Evolutionary conservation across 306 rosid species (phyloP).

Genomic region (Leucaena leucocephala): DNA sequence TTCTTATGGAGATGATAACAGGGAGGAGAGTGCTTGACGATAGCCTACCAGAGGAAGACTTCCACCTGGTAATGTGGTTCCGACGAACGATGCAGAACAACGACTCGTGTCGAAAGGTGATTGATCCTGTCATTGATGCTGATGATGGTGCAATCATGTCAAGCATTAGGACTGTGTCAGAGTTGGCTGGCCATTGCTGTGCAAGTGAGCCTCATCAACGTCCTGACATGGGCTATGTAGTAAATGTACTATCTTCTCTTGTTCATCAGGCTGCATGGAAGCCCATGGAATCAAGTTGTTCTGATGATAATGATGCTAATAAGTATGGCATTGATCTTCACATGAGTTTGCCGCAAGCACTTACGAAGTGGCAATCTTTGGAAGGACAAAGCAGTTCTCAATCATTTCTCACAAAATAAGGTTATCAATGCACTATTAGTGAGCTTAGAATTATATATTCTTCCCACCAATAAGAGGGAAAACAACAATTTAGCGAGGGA

Average conservation of each 20-base stretch:
- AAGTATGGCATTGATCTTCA: conserved; percentile 39
- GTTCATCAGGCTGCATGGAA: conserved; percentile 51
- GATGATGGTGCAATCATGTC: conserved; percentile 48
- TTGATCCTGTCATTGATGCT: conserved; percentile 48
- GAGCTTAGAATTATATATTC: not conserved
- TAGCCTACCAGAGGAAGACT: conserved; percentile 72
- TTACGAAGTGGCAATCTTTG: conserved; percentile 57
- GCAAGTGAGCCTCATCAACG: conserved; percentile 66
- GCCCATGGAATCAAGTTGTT: conserved; percentile 38
- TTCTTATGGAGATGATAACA: conserved; percentile 80
- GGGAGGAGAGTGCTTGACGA: conserved; percentile 86
- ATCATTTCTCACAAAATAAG: not conserved
- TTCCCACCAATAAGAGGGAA: not conserved
- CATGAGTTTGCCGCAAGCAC: conserved; percentile 49
- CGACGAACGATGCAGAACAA: conserved; percentile 49
- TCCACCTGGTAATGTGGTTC: conserved; percentile 89
- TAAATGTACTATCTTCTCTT: conserved; percentile 59
- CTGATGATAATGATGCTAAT: not conserved
- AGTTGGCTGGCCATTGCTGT: conserved; percentile 64
- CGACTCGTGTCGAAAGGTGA: conserved; percentile 41
- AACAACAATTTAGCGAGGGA: too few relatives aligned
- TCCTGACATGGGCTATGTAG: conserved; percentile 64
- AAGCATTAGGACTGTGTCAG: conserved; percentile 53
- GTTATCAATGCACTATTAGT: not conserved
- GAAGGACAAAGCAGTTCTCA: conserved; percentile 38